These are phyloP conservation scores for Venturia effusa DNA, from an alignment of 2,329 filamentous ascomycete genomes.

Conservation along the genomic window DNA sequence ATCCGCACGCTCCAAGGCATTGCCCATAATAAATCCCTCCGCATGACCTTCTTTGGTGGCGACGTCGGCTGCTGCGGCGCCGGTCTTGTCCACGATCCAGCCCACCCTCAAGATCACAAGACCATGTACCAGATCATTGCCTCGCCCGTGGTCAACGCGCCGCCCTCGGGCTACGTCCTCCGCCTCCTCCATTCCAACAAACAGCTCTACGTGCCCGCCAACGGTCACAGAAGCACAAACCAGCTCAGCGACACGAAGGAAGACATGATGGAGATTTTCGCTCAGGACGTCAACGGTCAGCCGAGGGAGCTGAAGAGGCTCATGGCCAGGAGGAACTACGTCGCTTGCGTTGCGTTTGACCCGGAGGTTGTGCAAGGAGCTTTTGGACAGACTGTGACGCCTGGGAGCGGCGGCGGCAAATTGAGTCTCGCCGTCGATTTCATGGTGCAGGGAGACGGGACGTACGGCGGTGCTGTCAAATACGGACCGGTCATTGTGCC, in stretches of 20 bases:
- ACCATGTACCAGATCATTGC: constrained; percentile 99
- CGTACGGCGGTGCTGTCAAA: constrained; percentile 75
- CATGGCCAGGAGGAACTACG: constrained; percentile 89
- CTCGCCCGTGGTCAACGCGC: constrained; percentile 82
- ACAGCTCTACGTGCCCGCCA: constrained; percentile 78
- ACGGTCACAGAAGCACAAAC: constrained; percentile 62
- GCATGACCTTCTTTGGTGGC: constrained; percentile 94
- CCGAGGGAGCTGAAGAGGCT: constrained; percentile 77
- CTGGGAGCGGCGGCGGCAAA: constrained; percentile 31
- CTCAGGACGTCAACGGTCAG: constrained; percentile 78
- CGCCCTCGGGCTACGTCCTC: constrained; percentile 73
- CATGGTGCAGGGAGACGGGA: constrained; percentile 85
- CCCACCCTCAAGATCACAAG: constrained; percentile 87
- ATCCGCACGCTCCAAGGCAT: constrained; percentile 95
- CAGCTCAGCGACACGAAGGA: constrained; percentile 87
- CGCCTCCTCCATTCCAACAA: constrained; percentile 95
- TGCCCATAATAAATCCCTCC: constrained; percentile 83
- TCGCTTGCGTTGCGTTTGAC: constrained; percentile 88
- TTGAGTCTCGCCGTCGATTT: constrained; percentile 91
- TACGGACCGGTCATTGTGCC: constrained; percentile 95
- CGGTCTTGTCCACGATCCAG: constrained; percentile 86
- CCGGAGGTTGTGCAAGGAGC: constrained; percentile 57
- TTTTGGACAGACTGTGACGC: constrained; percentile 27
- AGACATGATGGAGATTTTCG: constrained; percentile 99
- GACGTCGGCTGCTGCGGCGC: constrained; percentile 87